Evolutionary conservation across 805 yeast genomes (phyloP).

Genomic region (Ogataea ramenticola): DNA sequence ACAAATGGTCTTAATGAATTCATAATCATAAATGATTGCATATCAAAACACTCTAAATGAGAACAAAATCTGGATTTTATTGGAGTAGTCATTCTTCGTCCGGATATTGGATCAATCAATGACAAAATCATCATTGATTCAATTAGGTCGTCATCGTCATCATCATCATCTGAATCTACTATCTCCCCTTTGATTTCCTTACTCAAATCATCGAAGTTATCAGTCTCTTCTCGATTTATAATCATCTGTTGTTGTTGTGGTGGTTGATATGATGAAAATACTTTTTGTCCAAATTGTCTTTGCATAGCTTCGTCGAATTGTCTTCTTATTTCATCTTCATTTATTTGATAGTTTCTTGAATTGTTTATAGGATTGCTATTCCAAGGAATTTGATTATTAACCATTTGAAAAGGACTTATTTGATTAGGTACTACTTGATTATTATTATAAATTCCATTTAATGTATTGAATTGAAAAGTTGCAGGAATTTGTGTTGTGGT

Average conservation of each 20-base stretch:
- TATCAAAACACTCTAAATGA: constrained; percentile 29
- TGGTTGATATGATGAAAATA: neutral
- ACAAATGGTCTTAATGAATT: constrained; percentile 21
- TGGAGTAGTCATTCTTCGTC: constrained; percentile 21
- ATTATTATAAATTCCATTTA: too few relatives aligned
- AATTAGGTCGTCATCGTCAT: constrained; percentile 23
- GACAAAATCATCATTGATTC: constrained; percentile 23
- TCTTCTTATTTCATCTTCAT: too few relatives aligned
- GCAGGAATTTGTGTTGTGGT: neutral
- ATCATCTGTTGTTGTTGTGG: neutral
- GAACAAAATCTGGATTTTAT: constrained; percentile 25
- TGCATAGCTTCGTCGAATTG: too few relatives aligned
- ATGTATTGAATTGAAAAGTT: too few relatives aligned
- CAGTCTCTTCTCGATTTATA: neutral
- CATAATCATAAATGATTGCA: constrained; percentile 22
- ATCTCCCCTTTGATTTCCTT: neutral
- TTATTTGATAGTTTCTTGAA: too few relatives aligned
- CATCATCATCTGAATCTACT: constrained; percentile 8
- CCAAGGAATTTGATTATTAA: too few relatives aligned
- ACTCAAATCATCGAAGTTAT: neutral
- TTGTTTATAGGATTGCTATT: too few relatives aligned
- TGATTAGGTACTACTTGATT: too few relatives aligned
- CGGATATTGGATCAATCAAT: constrained; percentile 25
- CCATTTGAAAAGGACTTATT: too few relatives aligned
- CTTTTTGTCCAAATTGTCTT: neutral